Base-by-base conservation (phyloP, 352 stramenopile genomes). In the Peronosclerospora sorghi region DNA sequence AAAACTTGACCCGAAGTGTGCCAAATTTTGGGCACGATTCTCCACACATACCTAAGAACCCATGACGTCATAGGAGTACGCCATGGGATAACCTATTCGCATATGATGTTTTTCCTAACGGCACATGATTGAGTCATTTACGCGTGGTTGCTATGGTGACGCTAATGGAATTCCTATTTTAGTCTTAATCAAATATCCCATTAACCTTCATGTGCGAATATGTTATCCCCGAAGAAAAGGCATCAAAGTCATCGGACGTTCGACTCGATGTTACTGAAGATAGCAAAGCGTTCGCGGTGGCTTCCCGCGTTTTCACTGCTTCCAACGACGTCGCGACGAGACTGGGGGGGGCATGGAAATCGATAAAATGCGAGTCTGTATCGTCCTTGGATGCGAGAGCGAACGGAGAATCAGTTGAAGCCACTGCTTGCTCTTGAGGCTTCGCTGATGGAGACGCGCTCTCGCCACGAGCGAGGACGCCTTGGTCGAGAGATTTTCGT, bases 391-490 rank as follows among this genome's bases (percentile, higher is more conserved):
- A 44, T n/a, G 42, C 41, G n/a, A 41, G 38, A 2, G 50, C 59
- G 40, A 59, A 59, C 12, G 32, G 34, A 1, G 44, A 48, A 30
- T 40, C 47, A 8, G 14, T 28, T 5, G 32, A 51, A 48, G 30
- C 2, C 19, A 48, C 45, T 2, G 14, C 35, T 9, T n/a, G 23
- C 5, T 44, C 45, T 3, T 51, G 42, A 9, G 42, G 14, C 32
- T 26, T 19, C 26, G 32, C 39, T 12, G 38, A 32, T 2, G 43
- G 28, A 10, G 40, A 29, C 18, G 21, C 17, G 14, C 8, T 48
- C n/a, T 48, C 24, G 14, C 48, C 21, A 79, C 61, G 27, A 57
- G 44, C 39, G 44, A 58, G 20, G 54, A 61, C 13, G 59, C 55
- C 12, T 53, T 45, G 34, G 45, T 15, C 7, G 57, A 59, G 19